Base-by-base conservation (phyloP, 2,329 filamentous ascomycete species). In the Zymoseptoria ardabiliae region DNA sequence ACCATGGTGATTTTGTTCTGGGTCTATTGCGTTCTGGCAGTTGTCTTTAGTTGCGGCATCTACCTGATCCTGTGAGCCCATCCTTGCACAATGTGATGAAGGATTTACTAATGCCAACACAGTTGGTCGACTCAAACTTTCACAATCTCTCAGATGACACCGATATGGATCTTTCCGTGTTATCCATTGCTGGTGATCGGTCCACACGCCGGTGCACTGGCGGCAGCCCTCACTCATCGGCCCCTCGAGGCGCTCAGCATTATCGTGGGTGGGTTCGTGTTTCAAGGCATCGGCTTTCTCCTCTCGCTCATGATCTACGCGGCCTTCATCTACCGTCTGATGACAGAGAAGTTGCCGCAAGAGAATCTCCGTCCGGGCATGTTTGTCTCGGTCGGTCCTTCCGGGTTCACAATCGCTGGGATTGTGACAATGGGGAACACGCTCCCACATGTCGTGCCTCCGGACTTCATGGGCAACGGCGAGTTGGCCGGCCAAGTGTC, bases 111-210 rank as follows among this genome's bases (percentile, higher is more conserved):
- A 61, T 63, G 69, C 4, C 41, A 41, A 30, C 50, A 68, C 61
- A 84, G 82, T 66, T 86, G 84, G 84, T 84, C 81, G 1, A 86
- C 83, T 0, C 81, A 83, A 61, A 84, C 82, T 2, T 86, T 85
- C 66, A 86, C 90, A 0, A 89, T 94, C 53, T 87, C 89, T 35
- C 85, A 85, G 56, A 94, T 95, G 90, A 94, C 90, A 0, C 90
- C 90, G 0, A 85, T 91, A 19, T 94, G 90, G 90, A 91, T 93
- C 57, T 94, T 94, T 65, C 90, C 90, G 0, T 89, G 88, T 0
- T 95, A 95, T 64, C 89, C 90, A 0, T 79, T 94, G 21, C 81
- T 95, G 3, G 83, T 94, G 8, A 84, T 88, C 21, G 90, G 87
- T 0, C 87, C 90, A 0, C 85, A 91, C 65, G 90, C 87, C 4